These are phyloP conservation scores for Umbelopsis sp. DNA, from an alignment of 192 early-diverging fungal species.

Conservation along the genomic window DNA sequence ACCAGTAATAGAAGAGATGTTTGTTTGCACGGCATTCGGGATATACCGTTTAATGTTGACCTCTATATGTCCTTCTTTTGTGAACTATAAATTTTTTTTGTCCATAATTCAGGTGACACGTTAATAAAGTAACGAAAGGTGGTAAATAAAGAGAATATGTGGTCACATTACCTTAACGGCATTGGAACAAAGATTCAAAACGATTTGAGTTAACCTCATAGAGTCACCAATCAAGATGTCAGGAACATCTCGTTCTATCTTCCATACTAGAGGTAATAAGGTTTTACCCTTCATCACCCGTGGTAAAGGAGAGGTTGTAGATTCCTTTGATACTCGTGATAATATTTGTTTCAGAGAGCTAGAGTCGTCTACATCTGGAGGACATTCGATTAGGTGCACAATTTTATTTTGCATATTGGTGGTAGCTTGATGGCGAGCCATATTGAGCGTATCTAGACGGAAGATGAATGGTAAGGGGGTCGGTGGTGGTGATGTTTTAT, in stretches of 20 bases:
- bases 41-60: conserved; percentile 33
- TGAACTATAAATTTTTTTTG: too few species aligned
- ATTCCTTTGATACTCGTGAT: conserved; percentile 6
- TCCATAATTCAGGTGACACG: not conserved
- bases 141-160: not conserved
- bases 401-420: conserved; percentile 35
- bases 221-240: conserved; percentile 56
- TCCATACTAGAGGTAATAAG: conserved; percentile 51
- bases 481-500: not conserved
- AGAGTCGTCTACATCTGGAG: conserved; percentile 31
- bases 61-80: conserved; percentile 34
- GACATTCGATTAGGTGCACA: conserved; percentile 35
- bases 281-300: conserved; percentile 23
- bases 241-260: conserved; percentile 50
- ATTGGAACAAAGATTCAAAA: conserved; percentile 57
- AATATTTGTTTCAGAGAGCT: conserved; percentile 29
- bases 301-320: conserved; percentile 8
- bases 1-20: conserved; percentile 13
- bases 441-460: conserved; percentile 36
- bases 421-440: conserved; percentile 43
- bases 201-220: conserved; percentile 51
- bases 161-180: conserved; percentile 47
- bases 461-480: not conserved
- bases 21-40: conserved; percentile 26
- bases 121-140: not conserved